Percentiles rank a stretch among this genome's conserved stretches.
These are phyloP conservation scores for Fusarium xyrophilum DNA, from an alignment of 2,329 filamentous ascomycete species.

Conservation along the genomic window DNA sequence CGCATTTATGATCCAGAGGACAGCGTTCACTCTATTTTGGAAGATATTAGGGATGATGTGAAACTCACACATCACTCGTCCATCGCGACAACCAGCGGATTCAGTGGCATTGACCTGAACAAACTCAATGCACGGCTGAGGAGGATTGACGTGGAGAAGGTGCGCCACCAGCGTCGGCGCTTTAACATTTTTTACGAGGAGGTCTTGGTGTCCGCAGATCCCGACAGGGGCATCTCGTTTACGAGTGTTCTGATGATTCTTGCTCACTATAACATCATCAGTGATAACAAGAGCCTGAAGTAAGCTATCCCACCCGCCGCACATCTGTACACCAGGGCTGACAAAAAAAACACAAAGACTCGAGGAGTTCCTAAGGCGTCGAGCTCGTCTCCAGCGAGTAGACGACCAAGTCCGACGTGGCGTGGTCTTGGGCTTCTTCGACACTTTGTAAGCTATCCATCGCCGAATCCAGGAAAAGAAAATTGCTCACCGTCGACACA, in stretches of 20 bases:
- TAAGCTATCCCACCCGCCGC: constrained; percentile 47
- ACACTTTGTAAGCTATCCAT: constrained; percentile 71
- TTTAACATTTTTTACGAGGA: constrained; percentile 98
- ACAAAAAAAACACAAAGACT: constrained; percentile 60
- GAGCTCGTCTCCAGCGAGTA: constrained; percentile 88
- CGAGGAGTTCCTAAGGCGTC: constrained; percentile 91
- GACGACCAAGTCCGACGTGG: constrained; percentile 93
- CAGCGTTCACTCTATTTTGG: constrained; percentile 84
- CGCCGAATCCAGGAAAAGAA: no score
- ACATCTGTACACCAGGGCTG: constrained; percentile 25
- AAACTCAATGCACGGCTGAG: constrained; percentile 77
- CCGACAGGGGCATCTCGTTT: constrained; percentile 88
- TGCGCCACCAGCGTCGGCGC: constrained; percentile 75
- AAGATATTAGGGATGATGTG: constrained; percentile 73
- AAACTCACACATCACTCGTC: constrained; percentile 62
- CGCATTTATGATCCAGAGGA: constrained; percentile 92
- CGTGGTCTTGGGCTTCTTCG: constrained; percentile 92
- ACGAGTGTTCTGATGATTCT: constrained; percentile 92
- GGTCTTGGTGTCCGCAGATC: constrained; percentile 90
- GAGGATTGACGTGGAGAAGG: constrained; percentile 75
- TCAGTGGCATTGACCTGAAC: constrained; percentile 72
- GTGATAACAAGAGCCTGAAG: constrained; percentile 92
- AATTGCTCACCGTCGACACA: constrained; percentile 38
- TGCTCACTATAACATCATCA: constrained; percentile 98
- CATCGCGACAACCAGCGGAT: constrained; percentile 58